phyloP scores from a whole-genome alignment of 2,329 filamentous ascomycete species.

The Microcyclospora pomicola region DNA sequence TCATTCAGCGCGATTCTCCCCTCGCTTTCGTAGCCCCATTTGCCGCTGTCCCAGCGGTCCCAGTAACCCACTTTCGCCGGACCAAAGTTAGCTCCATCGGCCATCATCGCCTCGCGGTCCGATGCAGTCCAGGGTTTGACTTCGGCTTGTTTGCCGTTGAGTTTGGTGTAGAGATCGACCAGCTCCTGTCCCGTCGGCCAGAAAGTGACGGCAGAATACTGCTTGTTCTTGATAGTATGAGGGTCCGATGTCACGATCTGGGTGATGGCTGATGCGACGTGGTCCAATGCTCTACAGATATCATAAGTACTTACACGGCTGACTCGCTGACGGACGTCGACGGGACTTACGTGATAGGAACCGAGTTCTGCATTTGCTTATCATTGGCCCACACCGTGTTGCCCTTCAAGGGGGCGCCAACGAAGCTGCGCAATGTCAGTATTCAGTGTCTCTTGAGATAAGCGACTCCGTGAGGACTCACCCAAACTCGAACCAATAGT shows the following conservation, averaged over 20 bases:
- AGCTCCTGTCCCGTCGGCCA: constrained; percentile 4
- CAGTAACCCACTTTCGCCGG: constrained; percentile 3
- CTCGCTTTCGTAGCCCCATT: constrained; percentile 1
- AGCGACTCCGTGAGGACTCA: too few relatives aligned
- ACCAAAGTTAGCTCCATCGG: constrained; percentile 2
- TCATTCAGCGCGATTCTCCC: neutral
- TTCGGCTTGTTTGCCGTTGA: constrained; percentile 2
- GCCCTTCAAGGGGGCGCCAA: constrained; percentile 1
- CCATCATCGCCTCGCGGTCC: constrained; percentile 1
- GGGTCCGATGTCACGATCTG: constrained; percentile 2
- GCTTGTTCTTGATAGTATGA: constrained; percentile 3
- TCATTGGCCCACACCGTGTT: too few relatives aligned
- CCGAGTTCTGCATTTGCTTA: too few relatives aligned
- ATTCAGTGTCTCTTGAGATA: too few relatives aligned
- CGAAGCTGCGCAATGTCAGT: constrained; percentile 1
- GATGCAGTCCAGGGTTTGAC: constrained; percentile 2
- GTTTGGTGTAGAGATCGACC: constrained; percentile 4
- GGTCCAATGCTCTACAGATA: neutral
- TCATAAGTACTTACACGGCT: neutral
- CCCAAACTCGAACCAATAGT: constrained; percentile 2
- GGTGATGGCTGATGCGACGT: constrained; percentile 1
- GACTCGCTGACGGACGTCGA: too few relatives aligned
- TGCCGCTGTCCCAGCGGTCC: constrained; percentile 1
- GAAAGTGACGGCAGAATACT: constrained; percentile 3
- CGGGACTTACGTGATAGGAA: too few relatives aligned